Conservation (phyloP, 192 early-diverging fungal species). For the Podila epicladia region DNA sequence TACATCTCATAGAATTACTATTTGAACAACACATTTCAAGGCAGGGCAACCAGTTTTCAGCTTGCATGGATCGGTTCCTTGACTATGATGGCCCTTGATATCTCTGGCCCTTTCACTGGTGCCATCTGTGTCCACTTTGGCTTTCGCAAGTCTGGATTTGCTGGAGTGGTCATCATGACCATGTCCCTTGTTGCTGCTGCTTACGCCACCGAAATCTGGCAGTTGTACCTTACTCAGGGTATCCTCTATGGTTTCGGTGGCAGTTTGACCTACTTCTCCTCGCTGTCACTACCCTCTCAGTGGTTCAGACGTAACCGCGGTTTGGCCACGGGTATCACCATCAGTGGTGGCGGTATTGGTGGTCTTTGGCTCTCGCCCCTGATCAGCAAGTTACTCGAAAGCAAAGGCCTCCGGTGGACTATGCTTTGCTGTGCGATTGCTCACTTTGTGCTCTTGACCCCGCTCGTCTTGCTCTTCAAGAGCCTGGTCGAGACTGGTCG, state of each 20-base stretch:
- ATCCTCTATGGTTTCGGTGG: background rate
- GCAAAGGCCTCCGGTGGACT: slow-evolving; percentile 18
- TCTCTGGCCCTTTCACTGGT: background rate
- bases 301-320: slow-evolving; percentile 66
- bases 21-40: background rate
- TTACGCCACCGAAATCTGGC: background rate
- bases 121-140: background rate
- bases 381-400: slow-evolving; percentile 1
- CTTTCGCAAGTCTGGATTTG: background rate
- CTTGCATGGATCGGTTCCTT: background rate
- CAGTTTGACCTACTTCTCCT: slow-evolving; percentile 61
- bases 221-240: background rate
- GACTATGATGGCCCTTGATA: background rate
- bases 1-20: too few species aligned
- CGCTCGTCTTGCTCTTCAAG: slow-evolving; percentile 24
- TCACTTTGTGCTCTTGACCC: slow-evolving; percentile 52
- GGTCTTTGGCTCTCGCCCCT: background rate
- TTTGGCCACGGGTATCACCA: slow-evolving; percentile 58
- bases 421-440: slow-evolving; percentile 59
- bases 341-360: slow-evolving; percentile 1
- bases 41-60: background rate
- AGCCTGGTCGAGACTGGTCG: slow-evolving; percentile 25
- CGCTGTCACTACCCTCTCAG: slow-evolving; percentile 63
- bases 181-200: background rate
- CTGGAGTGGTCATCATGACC: background rate